These are phyloP conservation scores for Ceriops decandra DNA, from an alignment of 345 rosid species.

Conservation along the genomic window DNA sequence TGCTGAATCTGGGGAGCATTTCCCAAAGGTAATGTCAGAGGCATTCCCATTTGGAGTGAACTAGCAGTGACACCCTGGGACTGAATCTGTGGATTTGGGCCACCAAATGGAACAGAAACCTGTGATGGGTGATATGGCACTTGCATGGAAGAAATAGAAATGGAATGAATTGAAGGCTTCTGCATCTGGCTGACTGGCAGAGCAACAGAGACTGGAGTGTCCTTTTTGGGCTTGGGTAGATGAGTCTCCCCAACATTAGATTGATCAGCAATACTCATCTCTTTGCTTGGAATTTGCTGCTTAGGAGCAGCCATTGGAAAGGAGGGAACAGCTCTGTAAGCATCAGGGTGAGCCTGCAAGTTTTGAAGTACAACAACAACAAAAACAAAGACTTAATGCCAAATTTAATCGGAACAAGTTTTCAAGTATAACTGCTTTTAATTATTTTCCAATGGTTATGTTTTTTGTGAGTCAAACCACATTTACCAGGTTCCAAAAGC, in stretches of 20 bases:
- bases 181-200: conserved; percentile 46
- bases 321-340: conserved; percentile 46
- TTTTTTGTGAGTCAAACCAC: no score
- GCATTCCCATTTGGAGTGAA: conserved; percentile 72
- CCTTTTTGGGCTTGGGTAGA: conserved; percentile 48
- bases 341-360: conserved; percentile 69
- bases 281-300: conserved; percentile 51
- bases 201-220: conserved; percentile 46
- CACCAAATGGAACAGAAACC: conserved; percentile 63
- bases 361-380: conserved; percentile 5
- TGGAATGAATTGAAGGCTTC: conserved; percentile 48
- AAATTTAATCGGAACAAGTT: neutral
- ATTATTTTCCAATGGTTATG: neutral
- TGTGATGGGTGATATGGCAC: conserved; percentile 67
- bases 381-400: neutral
- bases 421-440: neutral
- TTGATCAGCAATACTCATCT: conserved; percentile 38
- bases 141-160: conserved; percentile 64
- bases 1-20: conserved; percentile 65
- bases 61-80: conserved; percentile 55
- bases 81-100: conserved; percentile 68
- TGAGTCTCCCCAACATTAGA: conserved; percentile 43
- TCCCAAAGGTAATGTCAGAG: conserved; percentile 60
- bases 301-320: conserved; percentile 55
- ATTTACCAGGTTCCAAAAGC: no score